Conservation (phyloP, 2,329 filamentous ascomycete genomes). For the Colletotrichum cuscutae region DNA sequence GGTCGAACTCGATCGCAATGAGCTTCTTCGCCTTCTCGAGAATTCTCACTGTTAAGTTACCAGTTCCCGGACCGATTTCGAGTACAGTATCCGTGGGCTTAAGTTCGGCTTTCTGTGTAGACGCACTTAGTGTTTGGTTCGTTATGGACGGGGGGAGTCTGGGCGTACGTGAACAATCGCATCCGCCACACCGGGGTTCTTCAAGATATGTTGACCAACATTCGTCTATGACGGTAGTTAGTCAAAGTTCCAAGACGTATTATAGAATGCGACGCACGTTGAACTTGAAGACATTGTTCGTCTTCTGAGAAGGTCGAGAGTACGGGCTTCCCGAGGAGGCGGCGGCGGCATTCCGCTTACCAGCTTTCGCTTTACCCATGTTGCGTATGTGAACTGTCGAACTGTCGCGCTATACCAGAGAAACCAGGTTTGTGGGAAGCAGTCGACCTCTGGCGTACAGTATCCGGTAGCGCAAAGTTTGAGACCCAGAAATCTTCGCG, state of each 20-base stretch:
- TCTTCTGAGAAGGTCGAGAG: constrained; percentile 34
- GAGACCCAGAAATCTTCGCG: constrained; percentile 11
- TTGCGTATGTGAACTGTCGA: constrained; percentile 1
- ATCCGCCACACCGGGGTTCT: constrained; percentile 87
- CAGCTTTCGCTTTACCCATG: constrained; percentile 65
- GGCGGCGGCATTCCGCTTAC: constrained; percentile 63
- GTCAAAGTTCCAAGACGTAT: constrained; percentile 51
- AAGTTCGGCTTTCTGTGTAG: constrained; percentile 81
- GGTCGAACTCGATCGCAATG: constrained; percentile 92
- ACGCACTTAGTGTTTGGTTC: constrained; percentile 25
- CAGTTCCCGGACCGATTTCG: constrained; percentile 91
- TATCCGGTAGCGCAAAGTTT: neutral
- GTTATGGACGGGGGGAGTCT: neutral
- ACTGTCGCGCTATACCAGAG: neutral
- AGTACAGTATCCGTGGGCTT: constrained; percentile 92
- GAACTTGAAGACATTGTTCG: constrained; percentile 96
- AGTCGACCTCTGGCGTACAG: neutral
- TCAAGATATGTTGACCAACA: constrained; percentile 79
- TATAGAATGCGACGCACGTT: constrained; percentile 67
- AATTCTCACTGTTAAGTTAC: constrained; percentile 90
- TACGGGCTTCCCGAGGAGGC: constrained; percentile 41
- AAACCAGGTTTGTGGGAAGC: no score
- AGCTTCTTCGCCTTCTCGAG: constrained; percentile 85
- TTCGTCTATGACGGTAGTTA: constrained; percentile 23
- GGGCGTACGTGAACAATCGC: constrained; percentile 61